These are phyloP conservation scores for Rhodotorula sp. DNA, from an alignment of 1,284 basidiomycete genomes.

Conservation along the genomic window DNA sequence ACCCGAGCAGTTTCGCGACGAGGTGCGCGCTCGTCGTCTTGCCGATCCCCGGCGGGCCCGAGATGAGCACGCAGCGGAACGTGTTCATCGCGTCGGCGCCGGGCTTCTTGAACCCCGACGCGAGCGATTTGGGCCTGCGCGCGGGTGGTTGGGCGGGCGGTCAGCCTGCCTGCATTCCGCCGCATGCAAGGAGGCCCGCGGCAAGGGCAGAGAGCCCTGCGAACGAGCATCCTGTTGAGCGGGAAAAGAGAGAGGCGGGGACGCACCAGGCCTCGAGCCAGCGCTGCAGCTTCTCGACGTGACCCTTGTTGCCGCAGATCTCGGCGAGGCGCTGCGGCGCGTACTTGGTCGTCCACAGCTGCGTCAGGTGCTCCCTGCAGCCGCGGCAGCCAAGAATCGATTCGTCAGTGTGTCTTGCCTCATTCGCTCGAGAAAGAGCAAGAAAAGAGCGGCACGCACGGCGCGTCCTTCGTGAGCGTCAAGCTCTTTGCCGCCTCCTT, in stretches of 20 bases:
- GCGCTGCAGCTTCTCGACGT: constrained; percentile 79
- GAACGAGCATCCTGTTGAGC: not conserved
- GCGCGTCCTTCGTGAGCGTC: constrained; percentile 53
- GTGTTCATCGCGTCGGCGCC: constrained; percentile 86
- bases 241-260: not conserved
- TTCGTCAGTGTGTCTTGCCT: no score
- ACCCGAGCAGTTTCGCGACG: constrained; percentile 83
- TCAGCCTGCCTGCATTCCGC: no score
- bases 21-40: constrained; percentile 97
- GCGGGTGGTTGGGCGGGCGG: not conserved
- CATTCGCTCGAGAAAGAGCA: not conserved
- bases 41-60: constrained; percentile 92
- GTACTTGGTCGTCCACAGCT: constrained; percentile 95
- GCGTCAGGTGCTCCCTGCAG: constrained; percentile 49
- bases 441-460: constrained; percentile 7
- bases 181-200: no score
- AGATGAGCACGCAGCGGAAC: constrained; percentile 84
- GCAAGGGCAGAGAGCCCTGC: no score
- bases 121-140: constrained; percentile 69
- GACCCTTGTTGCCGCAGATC: constrained; percentile 90
- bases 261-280: constrained; percentile 87
- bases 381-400: no score
- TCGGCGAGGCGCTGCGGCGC: constrained; percentile 85
- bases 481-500: constrained; percentile 67
- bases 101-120: constrained; percentile 84